These are phyloP conservation scores for Phytopythium kandeliae DNA, from an alignment of 352 stramenopile genomes.

Conservation along the genomic window DNA sequence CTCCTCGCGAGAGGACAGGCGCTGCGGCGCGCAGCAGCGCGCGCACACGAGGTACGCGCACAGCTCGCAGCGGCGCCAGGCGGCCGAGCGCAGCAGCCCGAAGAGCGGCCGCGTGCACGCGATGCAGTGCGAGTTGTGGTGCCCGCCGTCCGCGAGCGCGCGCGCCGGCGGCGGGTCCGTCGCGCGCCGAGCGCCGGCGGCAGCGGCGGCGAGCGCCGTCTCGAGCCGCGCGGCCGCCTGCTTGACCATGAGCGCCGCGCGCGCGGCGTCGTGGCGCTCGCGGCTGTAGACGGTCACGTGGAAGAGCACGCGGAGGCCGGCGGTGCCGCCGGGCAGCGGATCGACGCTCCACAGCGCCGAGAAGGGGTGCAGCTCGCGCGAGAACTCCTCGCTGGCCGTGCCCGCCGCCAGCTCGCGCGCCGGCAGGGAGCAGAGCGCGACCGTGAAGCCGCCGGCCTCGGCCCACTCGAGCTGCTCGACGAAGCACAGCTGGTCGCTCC, in stretches of 20 bases:
- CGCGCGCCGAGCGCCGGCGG: constrained; percentile 9
- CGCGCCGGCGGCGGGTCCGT: constrained; percentile 7
- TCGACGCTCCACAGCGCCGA: constrained; percentile 21
- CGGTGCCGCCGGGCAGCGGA: constrained; percentile 5
- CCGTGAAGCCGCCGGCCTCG: constrained; percentile 16
- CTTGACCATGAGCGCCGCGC: constrained; percentile 17
- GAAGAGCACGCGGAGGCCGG: constrained; percentile 19
- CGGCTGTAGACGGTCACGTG: constrained; percentile 13
- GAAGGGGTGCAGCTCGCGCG: constrained; percentile 19
- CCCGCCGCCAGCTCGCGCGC: constrained; percentile 17
- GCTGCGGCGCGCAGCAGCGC: constrained; percentile 22
- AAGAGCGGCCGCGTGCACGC: constrained; percentile 28
- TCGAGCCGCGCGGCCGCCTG: constrained; percentile 17
- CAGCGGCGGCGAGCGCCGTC: constrained; percentile 11
- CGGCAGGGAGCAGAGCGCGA: constrained; percentile 22
- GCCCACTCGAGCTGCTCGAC: constrained; percentile 25
- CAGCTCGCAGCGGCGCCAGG: constrained; percentile 27
- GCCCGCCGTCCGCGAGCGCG: constrained; percentile 1
- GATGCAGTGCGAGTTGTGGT: constrained; percentile 28
- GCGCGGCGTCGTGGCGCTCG: constrained; percentile 11
- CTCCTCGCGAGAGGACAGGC: constrained; percentile 7
- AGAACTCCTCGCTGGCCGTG: constrained; percentile 20
- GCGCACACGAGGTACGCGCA: constrained; percentile 28
- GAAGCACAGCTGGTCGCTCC: constrained; percentile 34
- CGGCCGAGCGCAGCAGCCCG: constrained; percentile 9